Conservation (phyloP, 805 yeast species). For the Pichia scutulata region DNA sequence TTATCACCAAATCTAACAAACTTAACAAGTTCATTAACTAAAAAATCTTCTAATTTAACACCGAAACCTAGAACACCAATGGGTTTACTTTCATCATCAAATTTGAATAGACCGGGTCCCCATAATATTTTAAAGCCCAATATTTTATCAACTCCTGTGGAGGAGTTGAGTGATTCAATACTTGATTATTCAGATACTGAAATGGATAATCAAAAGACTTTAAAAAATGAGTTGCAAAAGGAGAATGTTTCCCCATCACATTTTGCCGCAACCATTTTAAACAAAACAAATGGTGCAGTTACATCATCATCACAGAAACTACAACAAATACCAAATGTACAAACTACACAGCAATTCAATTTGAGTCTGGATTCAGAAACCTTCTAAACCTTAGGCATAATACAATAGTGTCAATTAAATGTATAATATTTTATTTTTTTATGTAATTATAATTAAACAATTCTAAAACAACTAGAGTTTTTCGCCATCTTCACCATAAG, state of each 20-base stretch:
- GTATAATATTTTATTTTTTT: background rate
- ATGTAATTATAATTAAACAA: background rate
- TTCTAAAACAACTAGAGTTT: background rate
- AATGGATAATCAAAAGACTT: constrained; percentile 1
- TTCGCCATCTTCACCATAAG: constrained; percentile 5
- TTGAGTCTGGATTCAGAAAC: constrained; percentile 11
- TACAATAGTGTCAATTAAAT: too few species aligned
- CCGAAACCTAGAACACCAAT: constrained; percentile 1
- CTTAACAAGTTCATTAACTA: constrained; percentile 1
- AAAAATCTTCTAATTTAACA: background rate
- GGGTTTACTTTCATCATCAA: background rate
- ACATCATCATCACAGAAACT: background rate
- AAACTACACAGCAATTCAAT: constrained; percentile 1
- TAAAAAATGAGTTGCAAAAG: background rate
- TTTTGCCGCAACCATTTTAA: background rate
- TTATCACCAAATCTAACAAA: background rate
- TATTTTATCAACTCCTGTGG: constrained; percentile 13
- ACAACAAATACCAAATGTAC: background rate
- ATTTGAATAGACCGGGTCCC: background rate
- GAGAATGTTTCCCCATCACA: background rate
- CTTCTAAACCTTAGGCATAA: background rate
- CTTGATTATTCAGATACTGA: constrained; percentile 13
- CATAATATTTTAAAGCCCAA: background rate
- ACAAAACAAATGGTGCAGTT: background rate
- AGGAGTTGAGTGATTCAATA: constrained; percentile 24